Evolutionary conservation across 2,329 filamentous ascomycete species (phyloP), one percentile per base, ranked within the genome.

Genomic region (Pseudogymnoascus pannorum): DNA sequence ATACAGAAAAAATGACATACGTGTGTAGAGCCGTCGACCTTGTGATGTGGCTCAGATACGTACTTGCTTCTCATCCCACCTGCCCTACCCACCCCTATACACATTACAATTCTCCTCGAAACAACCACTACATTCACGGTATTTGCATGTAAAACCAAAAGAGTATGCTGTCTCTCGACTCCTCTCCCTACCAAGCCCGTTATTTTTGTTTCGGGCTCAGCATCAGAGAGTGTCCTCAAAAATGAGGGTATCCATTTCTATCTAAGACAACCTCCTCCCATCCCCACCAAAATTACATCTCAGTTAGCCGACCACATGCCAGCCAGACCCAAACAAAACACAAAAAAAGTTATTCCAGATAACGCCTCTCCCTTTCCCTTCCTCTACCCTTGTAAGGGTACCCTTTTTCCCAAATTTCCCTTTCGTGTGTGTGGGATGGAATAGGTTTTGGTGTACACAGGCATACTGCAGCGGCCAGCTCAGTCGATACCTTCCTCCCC

Each of bases 211-310:
- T 12, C 14, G 33, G 33, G 33, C 14, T 35, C 33, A 4, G 33
- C 33, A 14, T 35, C 11, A n/a, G 22, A 51, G 44, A 51, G 22
- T 22, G 44, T 29, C 14, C 42, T 29, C 22, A 51, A 51, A 48
- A 24, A 16, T 51, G 44, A 51, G 44, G 44, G 44, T 51, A 51
- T 51, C 44, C 44, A 51, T 51, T 51, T 51, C 22, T 51, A 51
- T 16, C 44, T 51, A 51, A 51, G 22, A 51, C 44, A 51, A 51
- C 11, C 6, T 26, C 22, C 44, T 14, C 14, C 42, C 22, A 14
- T 29, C 7, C 44, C 14, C 26, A 51, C n/a, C n/a, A 51, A 26
- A 51, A 48, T 51, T 51, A 51, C 44, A 51, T 7, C 22, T 51
- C n/a, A 5, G 5, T 44, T 44, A 20, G 40, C 12, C 20, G 4